A percentile compares a stretch with the other conserved stretches of the same genome.
Evolutionary conservation across 2,329 filamentous ascomycete species (phyloP).

Genomic region (Colletotrichum tropicicola): DNA sequence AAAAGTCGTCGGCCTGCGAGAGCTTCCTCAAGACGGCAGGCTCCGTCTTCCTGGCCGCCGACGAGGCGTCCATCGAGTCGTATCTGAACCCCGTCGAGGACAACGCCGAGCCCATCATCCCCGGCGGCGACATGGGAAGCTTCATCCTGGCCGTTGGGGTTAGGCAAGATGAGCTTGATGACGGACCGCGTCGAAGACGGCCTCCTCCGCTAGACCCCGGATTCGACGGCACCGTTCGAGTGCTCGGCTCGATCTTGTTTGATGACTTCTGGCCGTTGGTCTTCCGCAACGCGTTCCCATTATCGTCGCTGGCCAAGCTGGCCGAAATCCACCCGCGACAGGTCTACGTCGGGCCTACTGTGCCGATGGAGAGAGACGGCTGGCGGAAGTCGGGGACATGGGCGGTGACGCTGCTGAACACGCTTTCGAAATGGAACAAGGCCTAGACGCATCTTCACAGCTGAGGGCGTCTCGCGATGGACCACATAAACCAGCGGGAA

Average conservation of each 20-base stretch:
- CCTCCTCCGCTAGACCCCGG: neutral
- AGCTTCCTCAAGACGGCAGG: neutral
- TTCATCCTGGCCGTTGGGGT: constrained; percentile 34
- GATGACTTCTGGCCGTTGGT: constrained; percentile 6
- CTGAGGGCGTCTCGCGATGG: too few relatives aligned
- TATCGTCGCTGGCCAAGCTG: neutral
- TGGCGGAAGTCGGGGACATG: neutral
- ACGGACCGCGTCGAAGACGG: neutral
- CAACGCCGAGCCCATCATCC: constrained; percentile 13
- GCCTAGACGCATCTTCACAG: too few relatives aligned
- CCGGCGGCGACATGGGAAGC: constrained; percentile 8
- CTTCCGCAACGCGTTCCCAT: neutral
- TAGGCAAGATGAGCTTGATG: neutral
- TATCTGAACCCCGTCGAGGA: constrained; percentile 31
- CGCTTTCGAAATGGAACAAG: constrained; percentile 6
- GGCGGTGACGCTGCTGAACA: constrained; percentile 3
- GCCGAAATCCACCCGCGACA: neutral
- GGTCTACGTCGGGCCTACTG: constrained; percentile 9
- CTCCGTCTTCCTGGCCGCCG: constrained; percentile 33
- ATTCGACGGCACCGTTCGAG: neutral
- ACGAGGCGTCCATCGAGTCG: constrained; percentile 36
- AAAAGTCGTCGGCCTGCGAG: neutral
- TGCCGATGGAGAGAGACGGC: constrained; percentile 1
- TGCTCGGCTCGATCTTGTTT: constrained; percentile 13
- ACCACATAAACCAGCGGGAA: too few relatives aligned